Conservation (phyloP, 2,329 filamentous ascomycete species). For the Fusarium chlamydosporum region DNA sequence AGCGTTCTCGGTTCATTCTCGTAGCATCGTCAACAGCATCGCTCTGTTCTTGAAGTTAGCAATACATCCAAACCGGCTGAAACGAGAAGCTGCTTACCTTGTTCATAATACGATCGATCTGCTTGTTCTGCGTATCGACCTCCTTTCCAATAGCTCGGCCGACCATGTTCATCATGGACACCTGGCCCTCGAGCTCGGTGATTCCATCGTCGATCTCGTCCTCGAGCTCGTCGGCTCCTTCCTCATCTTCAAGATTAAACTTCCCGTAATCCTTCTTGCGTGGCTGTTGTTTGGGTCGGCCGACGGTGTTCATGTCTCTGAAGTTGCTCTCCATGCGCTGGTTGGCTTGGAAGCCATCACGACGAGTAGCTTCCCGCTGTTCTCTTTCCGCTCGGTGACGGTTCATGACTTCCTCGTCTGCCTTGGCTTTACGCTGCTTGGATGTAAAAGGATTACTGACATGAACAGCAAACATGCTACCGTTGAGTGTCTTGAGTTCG, state of each 20-base stretch:
- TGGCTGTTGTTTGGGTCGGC: conserved; percentile 51
- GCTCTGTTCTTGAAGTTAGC: conserved; percentile 68
- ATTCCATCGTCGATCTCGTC: conserved; percentile 70
- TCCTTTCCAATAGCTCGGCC: conserved; percentile 81
- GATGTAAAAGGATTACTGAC: conserved; percentile 84
- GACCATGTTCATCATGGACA: conserved; percentile 78
- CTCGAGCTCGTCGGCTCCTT: conserved; percentile 63
- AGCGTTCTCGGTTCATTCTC: conserved; percentile 79
- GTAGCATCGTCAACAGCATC: conserved; percentile 87
- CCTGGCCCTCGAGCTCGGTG: conserved; percentile 78
- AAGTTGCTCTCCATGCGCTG: conserved; percentile 69
- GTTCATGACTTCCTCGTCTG: conserved; percentile 78
- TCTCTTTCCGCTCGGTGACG: conserved; percentile 76
- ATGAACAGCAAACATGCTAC: conserved; percentile 91
- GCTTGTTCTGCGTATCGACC: conserved; percentile 80
- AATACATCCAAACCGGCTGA: neutral
- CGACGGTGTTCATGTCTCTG: conserved; percentile 56
- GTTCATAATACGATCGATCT: conserved; percentile 79
- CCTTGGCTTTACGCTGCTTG: conserved; percentile 72
- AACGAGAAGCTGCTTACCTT: conserved; percentile 70
- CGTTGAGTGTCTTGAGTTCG: conserved; percentile 87
- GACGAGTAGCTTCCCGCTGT: conserved; percentile 73
- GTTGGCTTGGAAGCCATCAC: conserved; percentile 64
- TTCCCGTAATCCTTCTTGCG: conserved; percentile 67
- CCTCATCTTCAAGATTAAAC: conserved; percentile 83